Base-by-base conservation (phyloP, 257 asterid species). In the Euphrasia confusa region DNA sequence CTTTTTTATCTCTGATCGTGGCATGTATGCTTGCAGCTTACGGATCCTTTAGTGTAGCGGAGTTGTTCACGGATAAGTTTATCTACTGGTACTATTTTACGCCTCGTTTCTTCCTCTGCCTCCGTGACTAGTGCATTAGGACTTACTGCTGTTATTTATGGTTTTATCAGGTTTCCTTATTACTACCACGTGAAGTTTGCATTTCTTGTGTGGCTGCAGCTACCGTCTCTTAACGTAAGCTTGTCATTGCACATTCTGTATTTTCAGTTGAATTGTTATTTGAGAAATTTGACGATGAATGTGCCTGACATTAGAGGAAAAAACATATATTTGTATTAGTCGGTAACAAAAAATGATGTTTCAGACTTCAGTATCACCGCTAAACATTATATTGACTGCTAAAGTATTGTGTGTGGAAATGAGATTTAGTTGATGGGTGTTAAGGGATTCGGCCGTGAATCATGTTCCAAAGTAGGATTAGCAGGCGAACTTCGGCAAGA, bases 131-230 rank as follows among this genome's bases (percentile, higher is more conserved):
- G 53, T 58, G 74, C 59, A 17, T 48, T 58, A 4, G 54, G 63
- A 62, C 7, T 10, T 60, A 65, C 47, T 60, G 67, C 47, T 52
- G 45, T 32, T 60, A 70, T 74, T 28, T 71, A 67, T 76, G 61
- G 30, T 66, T 33, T 71, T 70, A 40, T 72, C 85, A 93, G 97
- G 99, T 74, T 80, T 68, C 99, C 96, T 5, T 62, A 78, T 67
- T 93, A 93, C 80, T 89, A 89, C 62, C 95, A 89, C 71, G 32
- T 74, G 85, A 87, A 93, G 90, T 85, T 89, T 78, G 96, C 96
- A 60, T 93, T 89, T 80, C 99, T 93, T 63, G 94, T 93, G 71
- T 93, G 97, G 99, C 96, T 89, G 74, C 97, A 93, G 71, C 86
- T 93, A 63, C 97, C 99, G 40, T 50, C 84, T 58, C 72, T 78